Base-by-base conservation (phyloP, 1,284 basidiomycete genomes). In the Trametes hirsuta region DNA sequence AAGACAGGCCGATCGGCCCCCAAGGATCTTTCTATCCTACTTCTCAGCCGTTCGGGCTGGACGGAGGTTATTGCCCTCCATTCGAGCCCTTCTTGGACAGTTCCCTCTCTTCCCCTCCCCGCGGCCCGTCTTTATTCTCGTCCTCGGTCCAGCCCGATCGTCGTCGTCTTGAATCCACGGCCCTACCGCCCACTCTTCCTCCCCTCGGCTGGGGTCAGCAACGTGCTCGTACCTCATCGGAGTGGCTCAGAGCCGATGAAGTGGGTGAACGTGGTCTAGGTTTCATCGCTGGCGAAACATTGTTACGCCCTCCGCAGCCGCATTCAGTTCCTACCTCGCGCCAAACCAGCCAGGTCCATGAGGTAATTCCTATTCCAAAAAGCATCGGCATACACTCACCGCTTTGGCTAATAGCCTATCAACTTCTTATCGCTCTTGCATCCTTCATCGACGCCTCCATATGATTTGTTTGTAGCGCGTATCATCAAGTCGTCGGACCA, bases 401-500 rank as follows among this genome's bases (percentile, higher is more conserved):
- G 24, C 56, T 45, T 36, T 30, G 36, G 10, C 1, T 53, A 24
- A 9, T 44, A 93, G 90, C 90, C 91, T 6, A 91, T 93, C 76
- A 93, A 93, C 73, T 93, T 93, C 71, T 79, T 93, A 50, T 90
- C 89, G 12, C 79, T 93, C 47, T 80, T 93, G 58, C 90, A 93
- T 67, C 91, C 91, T 0, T 90, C 90, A 0, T 90, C 91, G 1
- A 85, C 88, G 24, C 91, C 91, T 11, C 90, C 90, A 1, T 93
- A 93, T 67, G 83, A 83, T 59, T 77, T 90, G 54, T 92, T 93
- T 66, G 91, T 93, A 14, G 79, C 84, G 15, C 86, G 91, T 25
- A 93, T 93, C 68, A 90, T 93, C 79, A 91, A 90, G 74, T 88
- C 86, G 4, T 92, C 90, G 6, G 91, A 93, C 69, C 91, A 93